Evolutionary conservation across 2,329 filamentous ascomycete genomes (phyloP), one percentile per base, ranked within the genome.

Genomic region (Penicillium sp.): DNA sequence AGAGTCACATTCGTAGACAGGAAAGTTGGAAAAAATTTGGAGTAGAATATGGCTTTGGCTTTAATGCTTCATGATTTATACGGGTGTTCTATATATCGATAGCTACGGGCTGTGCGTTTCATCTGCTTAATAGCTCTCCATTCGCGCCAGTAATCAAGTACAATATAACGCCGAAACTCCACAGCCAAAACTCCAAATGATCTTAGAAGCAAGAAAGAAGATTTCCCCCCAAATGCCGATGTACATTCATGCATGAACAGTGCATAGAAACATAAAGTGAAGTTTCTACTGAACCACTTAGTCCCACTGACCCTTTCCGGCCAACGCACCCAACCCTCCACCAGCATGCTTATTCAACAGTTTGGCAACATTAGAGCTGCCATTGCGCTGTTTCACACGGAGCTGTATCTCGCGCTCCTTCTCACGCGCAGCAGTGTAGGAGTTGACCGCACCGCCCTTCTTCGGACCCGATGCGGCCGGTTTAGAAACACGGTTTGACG

Each of bases 361-460:
- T 46, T 68, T 68, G 3, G 65, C 60, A 51, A 70, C 67, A 47
- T 67, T 71, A 1, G 71, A 67, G 14, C 67, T 61, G 2, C 66
- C 59, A 23, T 73, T 76, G 59, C 80, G 79, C 58, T 78, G 76
- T 67, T 81, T 78, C 67, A 77, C 76, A 57, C 72, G 76, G 45
- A 83, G 77, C 60, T 79, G 78, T 64, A 76, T 79, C 63, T 85
- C 82, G 18, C 83, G 77, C 72, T 86, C 83, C 63, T 79, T 79
- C 67, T 85, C 83, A 53, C 84, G 72, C 2, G 82, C 81, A 57
- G 82, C 75, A 22, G 75, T 71, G 53, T 77, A 82, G 20, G 82
- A 85, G 60, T 85, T 84, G 9, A 86, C 82, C 44, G 81, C 81
- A 26, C 80, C 83, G 12, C 75, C 82, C 73, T 81, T 84, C 66